Base-by-base conservation (phyloP, 1,284 basidiomycete species). In the Rhodotorula sp. region DNA sequence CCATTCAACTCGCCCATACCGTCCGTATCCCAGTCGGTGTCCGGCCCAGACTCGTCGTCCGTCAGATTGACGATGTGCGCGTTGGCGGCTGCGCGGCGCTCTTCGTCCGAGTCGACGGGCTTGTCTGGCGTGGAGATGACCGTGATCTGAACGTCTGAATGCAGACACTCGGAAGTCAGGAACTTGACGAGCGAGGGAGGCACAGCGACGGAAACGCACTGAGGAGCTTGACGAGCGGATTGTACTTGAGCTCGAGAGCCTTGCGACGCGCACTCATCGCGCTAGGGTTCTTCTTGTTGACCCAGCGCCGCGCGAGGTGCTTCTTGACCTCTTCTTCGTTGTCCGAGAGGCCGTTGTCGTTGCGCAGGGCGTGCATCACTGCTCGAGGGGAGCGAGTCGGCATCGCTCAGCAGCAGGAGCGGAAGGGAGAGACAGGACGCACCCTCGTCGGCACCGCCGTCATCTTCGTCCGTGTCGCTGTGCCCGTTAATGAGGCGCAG, bases 171-270 rank as follows among this genome's bases (percentile, higher is more conserved):
- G 46, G 21, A 2, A 41, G 50, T 61, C 56, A 48, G 59, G 7
- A 23, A 14, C 7, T 12, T 8, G 23, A 25, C 23, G 0, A 10
- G 8, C 8, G 7, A 12, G 45, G 8, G 25, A 19, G 42, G 21
- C 0, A 48, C 0, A 41, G 34, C 34, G 34, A n/a, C 0, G 45
- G 21, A 21, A 10, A 67, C 74, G 34, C 23, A 71, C 74, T 45
- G 46, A 75, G 67, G 1, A 75, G 62, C 17, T 21, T 23, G 23
- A 75, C 34, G 16, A 75, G 67, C 16, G 74, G 74, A 56, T 75
- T 75, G 50, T 48, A 65, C 7, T 25, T 52, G 44, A 63, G 23
- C 64, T 75, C 74, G 21, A 75, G 9, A 4, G 19, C 14, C 34
- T 65, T 65, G 25, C 69, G 53, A 8, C 49, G 14, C 2, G 50